Base-by-base conservation (phyloP, 2,329 filamentous ascomycete genomes). In the Claviceps sp. region DNA sequence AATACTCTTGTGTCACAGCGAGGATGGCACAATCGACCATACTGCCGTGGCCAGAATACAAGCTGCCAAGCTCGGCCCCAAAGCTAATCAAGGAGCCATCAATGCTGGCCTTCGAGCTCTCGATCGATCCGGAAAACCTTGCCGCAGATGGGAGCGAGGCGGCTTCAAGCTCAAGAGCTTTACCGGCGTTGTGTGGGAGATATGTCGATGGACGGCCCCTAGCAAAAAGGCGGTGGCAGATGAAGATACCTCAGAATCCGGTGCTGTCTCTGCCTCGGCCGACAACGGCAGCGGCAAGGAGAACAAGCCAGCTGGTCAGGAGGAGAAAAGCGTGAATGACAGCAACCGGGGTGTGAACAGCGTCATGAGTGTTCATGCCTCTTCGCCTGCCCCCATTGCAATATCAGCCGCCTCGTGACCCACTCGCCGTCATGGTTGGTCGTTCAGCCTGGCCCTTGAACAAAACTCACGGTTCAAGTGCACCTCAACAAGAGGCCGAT, bases 11-110 rank as follows among this genome's bases (percentile, higher is more conserved):
- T 22, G 26, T 34, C 49, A 50, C 54, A 83, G 80, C 57, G 80
- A 84, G 61, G 80, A 83, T 59, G 79, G 80, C 34, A 75, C 76
- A 34, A 75, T 80, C 62, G 80, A 84, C 59, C 75, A 79, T 59
- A 72, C 72, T 62, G 70, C 71, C 55, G 67, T 68, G 59, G 66
- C 67, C 54, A 71, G 75, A 60, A 69, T 73, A 45, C 71, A 72
- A 5, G 75, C 76, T 51, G 73, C 76, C 49, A 95, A 95, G 67
- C 83, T 97, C 26, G 91, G 91, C 3, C 93, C 93, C 59, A 97
- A 96, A 69, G 91, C 91, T 49, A 97, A 96, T 66, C 87, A 91
- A 62, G 93, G 93, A 57, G 91, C 91, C 54, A 98, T 98, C 76
- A 98, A 98, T 65, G 93, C 93, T 51, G 88, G 88, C 50, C 83